These are phyloP conservation scores for Hyaloscypha variabilis DNA, from an alignment of 495 filamentous ascomycete genomes.

Conservation along the genomic window DNA sequence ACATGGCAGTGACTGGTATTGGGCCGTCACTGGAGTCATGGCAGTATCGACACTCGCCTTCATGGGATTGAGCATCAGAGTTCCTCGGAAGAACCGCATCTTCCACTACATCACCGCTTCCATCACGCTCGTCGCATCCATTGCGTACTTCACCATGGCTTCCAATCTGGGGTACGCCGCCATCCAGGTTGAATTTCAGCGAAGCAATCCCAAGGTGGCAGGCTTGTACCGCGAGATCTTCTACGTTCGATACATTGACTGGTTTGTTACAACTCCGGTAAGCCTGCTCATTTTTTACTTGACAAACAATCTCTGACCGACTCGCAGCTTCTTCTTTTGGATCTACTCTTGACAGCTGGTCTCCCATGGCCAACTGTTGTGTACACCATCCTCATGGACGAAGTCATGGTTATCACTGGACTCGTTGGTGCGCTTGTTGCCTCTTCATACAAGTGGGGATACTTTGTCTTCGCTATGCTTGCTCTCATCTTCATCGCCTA, in stretches of 20 bases:
- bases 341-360: slow-evolving; percentile 63
- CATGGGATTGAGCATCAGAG: slow-evolving; percentile 46
- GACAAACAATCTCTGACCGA: too few relatives aligned
- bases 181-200: slow-evolving; percentile 57
- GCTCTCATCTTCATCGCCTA: slow-evolving; percentile 62
- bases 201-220: slow-evolving; percentile 41
- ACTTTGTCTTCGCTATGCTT: slow-evolving; percentile 63
- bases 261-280: slow-evolving; percentile 48
- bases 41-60: slow-evolving; percentile 43
- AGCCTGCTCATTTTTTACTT: slow-evolving; percentile 6
- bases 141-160: slow-evolving; percentile 71
- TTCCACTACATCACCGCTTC: slow-evolving; percentile 71
- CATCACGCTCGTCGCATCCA: slow-evolving; percentile 61
- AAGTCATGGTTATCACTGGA: slow-evolving; percentile 65
- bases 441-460: slow-evolving; percentile 69
- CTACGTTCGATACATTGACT: slow-evolving; percentile 72
- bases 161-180: slow-evolving; percentile 68
- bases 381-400: slow-evolving; percentile 59
- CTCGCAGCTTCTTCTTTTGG: slow-evolving; percentile 56
- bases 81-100: slow-evolving; percentile 56
- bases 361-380: slow-evolving; percentile 68
- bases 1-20: slow-evolving; percentile 57
- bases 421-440: slow-evolving; percentile 62
- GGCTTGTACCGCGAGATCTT: slow-evolving; percentile 65
- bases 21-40: slow-evolving; percentile 57